A percentile compares a stretch with the other conserved stretches of the same genome.
These are phyloP conservation scores for Tylopilus intermedius DNA, from an alignment of 768 basidiomycete species.

Conservation along the genomic window DNA sequence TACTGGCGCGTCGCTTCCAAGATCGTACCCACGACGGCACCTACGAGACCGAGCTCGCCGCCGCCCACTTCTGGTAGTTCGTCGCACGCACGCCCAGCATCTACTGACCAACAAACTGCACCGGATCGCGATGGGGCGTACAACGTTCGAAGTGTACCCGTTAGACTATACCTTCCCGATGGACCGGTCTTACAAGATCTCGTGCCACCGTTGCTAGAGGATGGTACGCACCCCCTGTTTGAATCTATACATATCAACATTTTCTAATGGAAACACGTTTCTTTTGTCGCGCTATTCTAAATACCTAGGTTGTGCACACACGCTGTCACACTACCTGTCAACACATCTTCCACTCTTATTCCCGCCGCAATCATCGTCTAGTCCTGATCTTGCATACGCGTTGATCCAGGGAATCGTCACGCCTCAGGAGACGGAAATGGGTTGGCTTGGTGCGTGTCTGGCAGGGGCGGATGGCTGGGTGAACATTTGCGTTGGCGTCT, in stretches of 20 bases:
- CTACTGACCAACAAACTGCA: slow-evolving; percentile 50
- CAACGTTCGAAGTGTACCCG: slow-evolving; percentile 81
- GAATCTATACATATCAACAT: background rate
- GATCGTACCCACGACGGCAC: slow-evolving; percentile 76
- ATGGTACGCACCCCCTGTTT: slow-evolving; percentile 48
- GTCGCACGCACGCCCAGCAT: slow-evolving; percentile 58
- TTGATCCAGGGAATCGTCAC: slow-evolving; percentile 80
- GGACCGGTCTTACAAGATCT: slow-evolving; percentile 90
- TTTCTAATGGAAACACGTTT: slow-evolving; percentile 4
- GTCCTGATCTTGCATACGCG: slow-evolving; percentile 62
- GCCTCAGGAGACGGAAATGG: slow-evolving; percentile 85
- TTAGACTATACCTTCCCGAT: slow-evolving; percentile 84
- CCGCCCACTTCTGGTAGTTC: slow-evolving; percentile 50
- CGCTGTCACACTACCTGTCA: slow-evolving; percentile 63
- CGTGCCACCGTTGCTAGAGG: slow-evolving; percentile 70
- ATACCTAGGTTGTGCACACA: slow-evolving; percentile 62
- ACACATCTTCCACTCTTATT: slow-evolving; percentile 78
- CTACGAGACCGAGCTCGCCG: slow-evolving; percentile 54
- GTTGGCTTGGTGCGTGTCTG: slow-evolving; percentile 90
- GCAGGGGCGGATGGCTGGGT: slow-evolving; percentile 96
- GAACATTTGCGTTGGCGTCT: slow-evolving; percentile 74
- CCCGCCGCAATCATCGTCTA: slow-evolving; percentile 43
- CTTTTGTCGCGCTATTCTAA: background rate
- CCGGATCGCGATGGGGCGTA: slow-evolving; percentile 81
- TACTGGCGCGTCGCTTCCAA: slow-evolving; percentile 94